Base-by-base conservation (phyloP, 176 grass and related monocot species). In the Cenchrus purpureus region DNA sequence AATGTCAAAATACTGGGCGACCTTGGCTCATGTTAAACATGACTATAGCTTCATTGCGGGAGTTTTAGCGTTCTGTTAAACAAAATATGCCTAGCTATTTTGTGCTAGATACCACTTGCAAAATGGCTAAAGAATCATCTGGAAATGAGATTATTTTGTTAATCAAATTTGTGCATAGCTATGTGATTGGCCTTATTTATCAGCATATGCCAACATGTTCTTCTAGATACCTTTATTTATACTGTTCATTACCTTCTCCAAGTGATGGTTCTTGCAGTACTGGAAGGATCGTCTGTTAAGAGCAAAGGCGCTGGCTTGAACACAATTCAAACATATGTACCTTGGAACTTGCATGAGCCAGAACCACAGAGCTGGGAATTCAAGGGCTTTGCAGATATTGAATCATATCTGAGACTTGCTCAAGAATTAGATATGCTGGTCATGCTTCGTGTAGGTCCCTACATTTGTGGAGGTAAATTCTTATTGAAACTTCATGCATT, bases 331-430 rank as follows among this genome's bases (percentile, higher is more conserved):
- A 98, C 96, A 43, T 98, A 94, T 76, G 86, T 98, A 85, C 96
- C 93, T 77, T 98, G 96, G 96, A 95, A 95, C 87, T 81, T 95
- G 76, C 93, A 98, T 64, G 96, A 95, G 80, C 89, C 93, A 83
- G 82, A 87, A 54, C 96, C 89, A 0, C 64, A 55, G 72, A 94
- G 62, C 63, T 95, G 91, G 93, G 76, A 73, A 31, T 98, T 98
- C 77, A 85, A 83, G 51, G 91, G 91, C 20, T 89, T 95, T 50
- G 74, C 87, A 22, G 89, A 95, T 66, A 84, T 98, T 56, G 91
- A 87, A 79, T 91, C 89, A 13, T 98, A 92, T 87, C 68, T 98
- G 81, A 90, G 87, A 83, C 93, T 95, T 87, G 91, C 96, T 77
- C 91, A 95, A 31, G 84, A 98, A 84, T 85, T 94, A 79, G 91